A percentile compares a stretch with the other conserved stretches of the same genome.
phyloP scores from a whole-genome alignment of 495 filamentous ascomycete species.

The Eremomyces bilateralis region DNA sequence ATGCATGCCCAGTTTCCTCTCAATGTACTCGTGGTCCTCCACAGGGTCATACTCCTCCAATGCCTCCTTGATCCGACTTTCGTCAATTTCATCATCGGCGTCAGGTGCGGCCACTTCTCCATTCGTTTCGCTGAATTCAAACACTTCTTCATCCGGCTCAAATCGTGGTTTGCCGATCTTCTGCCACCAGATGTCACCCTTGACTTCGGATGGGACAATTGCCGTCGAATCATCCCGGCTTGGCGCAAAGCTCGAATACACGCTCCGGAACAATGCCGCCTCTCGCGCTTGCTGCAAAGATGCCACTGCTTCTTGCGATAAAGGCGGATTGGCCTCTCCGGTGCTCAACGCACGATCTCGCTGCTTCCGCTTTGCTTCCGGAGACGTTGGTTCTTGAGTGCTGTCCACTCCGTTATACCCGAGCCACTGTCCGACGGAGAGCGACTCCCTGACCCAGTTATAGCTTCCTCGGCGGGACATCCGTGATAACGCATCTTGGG shows the following conservation, averaged over 20 bases:
- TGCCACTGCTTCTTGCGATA: slow-evolving; percentile 19
- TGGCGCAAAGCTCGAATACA: slow-evolving; percentile 77
- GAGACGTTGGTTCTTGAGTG: slow-evolving; percentile 32
- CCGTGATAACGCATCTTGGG: slow-evolving; percentile 30
- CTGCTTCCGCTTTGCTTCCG: slow-evolving; percentile 40
- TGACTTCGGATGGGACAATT: slow-evolving; percentile 44
- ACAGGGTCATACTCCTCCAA: slow-evolving; percentile 29
- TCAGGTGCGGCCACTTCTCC: slow-evolving; percentile 13
- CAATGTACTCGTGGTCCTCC: slow-evolving; percentile 8
- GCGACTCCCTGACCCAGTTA: slow-evolving; percentile 24
- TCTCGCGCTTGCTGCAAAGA: slow-evolving; percentile 39
- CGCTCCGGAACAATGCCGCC: slow-evolving; percentile 56
- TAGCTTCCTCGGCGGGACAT: slow-evolving; percentile 28
- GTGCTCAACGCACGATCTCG: slow-evolving; percentile 49
- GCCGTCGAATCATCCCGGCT: slow-evolving; percentile 58
- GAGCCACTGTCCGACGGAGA: slow-evolving; percentile 44
- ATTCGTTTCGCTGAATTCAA: slow-evolving; percentile 13
- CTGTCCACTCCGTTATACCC: slow-evolving; percentile 31
- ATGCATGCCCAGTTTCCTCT: too few relatives aligned
- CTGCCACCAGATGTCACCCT: slow-evolving; percentile 74
- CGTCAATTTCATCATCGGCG: slow-evolving; percentile 24
- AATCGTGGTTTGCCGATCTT: slow-evolving; percentile 42
- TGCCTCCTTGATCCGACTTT: slow-evolving; percentile 21
- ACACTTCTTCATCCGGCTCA: slow-evolving; percentile 21
- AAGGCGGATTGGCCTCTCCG: slow-evolving; percentile 33